A percentile compares a stretch with the other conserved stretches of the same genome.
phyloP scores from a whole-genome alignment of 371 early-diverging fungal genomes.

The Mucor sp. region DNA sequence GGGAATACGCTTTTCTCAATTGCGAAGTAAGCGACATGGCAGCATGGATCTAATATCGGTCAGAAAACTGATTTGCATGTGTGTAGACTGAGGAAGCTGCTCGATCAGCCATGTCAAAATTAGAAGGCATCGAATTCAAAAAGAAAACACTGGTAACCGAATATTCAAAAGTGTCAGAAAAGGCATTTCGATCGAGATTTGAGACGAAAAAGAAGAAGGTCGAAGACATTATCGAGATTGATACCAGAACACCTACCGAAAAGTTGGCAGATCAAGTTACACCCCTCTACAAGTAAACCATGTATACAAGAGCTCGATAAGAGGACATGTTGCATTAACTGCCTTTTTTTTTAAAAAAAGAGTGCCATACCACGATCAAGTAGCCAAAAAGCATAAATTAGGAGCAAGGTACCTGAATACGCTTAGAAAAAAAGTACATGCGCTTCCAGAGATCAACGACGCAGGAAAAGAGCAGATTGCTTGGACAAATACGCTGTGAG shows the following conservation, averaged over 20 bases:
- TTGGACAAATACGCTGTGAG: conserved; percentile 45
- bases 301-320: neutral
- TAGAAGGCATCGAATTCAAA: conserved; percentile 19
- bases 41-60: neutral
- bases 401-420: conserved; percentile 26
- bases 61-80: neutral
- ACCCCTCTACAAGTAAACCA: conserved; percentile 40
- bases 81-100: conserved; percentile 17
- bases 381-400: conserved; percentile 29
- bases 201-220: conserved; percentile 5
- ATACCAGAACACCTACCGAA: conserved; percentile 59
- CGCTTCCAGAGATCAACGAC: conserved; percentile 22
- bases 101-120: neutral
- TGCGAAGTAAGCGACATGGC: conserved; percentile 14
- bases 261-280: conserved; percentile 73
- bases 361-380: conserved; percentile 32
- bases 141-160: conserved; percentile 8
- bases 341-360: conserved; percentile 13
- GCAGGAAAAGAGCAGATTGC: conserved; percentile 29
- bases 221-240: conserved; percentile 25
- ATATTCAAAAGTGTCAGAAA: conserved; percentile 10
- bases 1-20: conserved; percentile 27
- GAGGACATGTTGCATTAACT: neutral
- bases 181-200: conserved; percentile 4
- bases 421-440: conserved; percentile 24